Evolutionary conservation across 306 rosid species (phyloP).

Genomic region (Cucumis sativus): DNA sequence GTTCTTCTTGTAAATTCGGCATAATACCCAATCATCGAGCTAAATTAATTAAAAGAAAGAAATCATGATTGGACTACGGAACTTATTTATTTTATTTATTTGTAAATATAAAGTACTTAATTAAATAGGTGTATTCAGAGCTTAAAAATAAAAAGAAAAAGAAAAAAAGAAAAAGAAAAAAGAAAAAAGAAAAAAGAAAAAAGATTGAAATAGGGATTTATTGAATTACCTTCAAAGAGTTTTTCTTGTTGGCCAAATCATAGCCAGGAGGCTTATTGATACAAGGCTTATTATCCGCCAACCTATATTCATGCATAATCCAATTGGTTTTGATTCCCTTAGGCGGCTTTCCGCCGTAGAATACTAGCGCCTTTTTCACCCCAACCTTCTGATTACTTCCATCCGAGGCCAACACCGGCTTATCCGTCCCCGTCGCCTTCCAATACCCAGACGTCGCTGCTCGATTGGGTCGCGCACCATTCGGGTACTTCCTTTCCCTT

Average conservation of each 20-base stretch:
- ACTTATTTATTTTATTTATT: no score
- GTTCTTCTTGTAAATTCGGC: slow-evolving; percentile 70
- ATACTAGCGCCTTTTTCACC: slow-evolving; percentile 62
- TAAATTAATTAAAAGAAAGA: not conserved
- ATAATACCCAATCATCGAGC: slow-evolving; percentile 71
- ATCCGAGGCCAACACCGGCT: slow-evolving; percentile 39
- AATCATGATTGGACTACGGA: no score
- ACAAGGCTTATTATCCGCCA: slow-evolving; percentile 43
- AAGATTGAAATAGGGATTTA: not conserved
- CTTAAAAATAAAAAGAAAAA: no score
- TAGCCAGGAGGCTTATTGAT: slow-evolving; percentile 48
- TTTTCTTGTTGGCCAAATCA: slow-evolving; percentile 59
- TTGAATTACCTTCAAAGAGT: slow-evolving; percentile 48
- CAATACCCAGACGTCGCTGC: slow-evolving; percentile 72
- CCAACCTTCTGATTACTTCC: slow-evolving; percentile 51
- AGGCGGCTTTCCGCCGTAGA: slow-evolving; percentile 69
- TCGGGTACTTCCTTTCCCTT: slow-evolving; percentile 63
- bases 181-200: no score
- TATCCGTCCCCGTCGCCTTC: slow-evolving; percentile 71
- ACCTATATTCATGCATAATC: slow-evolving; percentile 72
- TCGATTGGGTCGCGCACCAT: slow-evolving; percentile 62
- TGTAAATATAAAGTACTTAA: no score
- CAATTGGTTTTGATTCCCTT: slow-evolving; percentile 69
- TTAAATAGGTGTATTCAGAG: no score
- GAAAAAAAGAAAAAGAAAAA: no score